Evolutionary conservation across 2,329 filamentous ascomycete genomes (phyloP).

Genomic region (Cladophialophora chaetospira): DNA sequence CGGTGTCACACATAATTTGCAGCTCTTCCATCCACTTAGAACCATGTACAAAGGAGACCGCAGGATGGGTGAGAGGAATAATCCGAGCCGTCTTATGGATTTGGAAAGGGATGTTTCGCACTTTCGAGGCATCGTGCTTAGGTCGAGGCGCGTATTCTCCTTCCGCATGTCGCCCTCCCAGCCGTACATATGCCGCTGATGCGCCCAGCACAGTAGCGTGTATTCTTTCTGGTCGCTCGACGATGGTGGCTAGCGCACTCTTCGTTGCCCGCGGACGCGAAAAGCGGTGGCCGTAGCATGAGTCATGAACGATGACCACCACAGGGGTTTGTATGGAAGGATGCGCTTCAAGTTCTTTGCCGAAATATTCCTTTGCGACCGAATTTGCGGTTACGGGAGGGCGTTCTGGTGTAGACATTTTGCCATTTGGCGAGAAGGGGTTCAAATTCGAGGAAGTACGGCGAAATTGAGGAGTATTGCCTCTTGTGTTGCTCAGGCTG

Average conservation of each 20-base stretch:
- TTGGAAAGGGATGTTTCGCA: constrained; percentile 63
- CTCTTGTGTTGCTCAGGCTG: constrained; percentile 29
- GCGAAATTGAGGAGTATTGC: constrained; percentile 34
- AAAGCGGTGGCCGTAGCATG: constrained; percentile 91
- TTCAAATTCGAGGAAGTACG: constrained; percentile 40
- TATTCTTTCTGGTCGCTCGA: constrained; percentile 90
- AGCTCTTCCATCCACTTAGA: constrained; percentile 92
- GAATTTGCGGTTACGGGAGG: constrained; percentile 53
- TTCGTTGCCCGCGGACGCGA: constrained; percentile 78
- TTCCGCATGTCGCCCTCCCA: constrained; percentile 72
- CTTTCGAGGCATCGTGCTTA: constrained; percentile 18
- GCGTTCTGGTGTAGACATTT: constrained; percentile 39
- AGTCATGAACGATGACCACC: constrained; percentile 85
- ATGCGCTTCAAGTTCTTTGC: constrained; percentile 67
- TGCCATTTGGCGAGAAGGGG: constrained; percentile 47
- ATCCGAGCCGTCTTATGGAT: constrained; percentile 78
- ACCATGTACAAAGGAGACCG: constrained; percentile 89
- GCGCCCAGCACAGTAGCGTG: constrained; percentile 81
- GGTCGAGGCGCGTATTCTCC: constrained; percentile 70
- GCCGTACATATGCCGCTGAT: constrained; percentile 83
- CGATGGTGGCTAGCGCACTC: constrained; percentile 72
- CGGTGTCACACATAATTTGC: constrained; percentile 77
- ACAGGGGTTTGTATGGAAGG: constrained; percentile 61
- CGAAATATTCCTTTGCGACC: constrained; percentile 69
- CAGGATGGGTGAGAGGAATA: constrained; percentile 70